A percentile compares a stretch with the other conserved stretches of the same genome.
phyloP scores from a whole-genome alignment of 78 protist species.

The slime mould (Dictyostelium discoideum) region DNA sequence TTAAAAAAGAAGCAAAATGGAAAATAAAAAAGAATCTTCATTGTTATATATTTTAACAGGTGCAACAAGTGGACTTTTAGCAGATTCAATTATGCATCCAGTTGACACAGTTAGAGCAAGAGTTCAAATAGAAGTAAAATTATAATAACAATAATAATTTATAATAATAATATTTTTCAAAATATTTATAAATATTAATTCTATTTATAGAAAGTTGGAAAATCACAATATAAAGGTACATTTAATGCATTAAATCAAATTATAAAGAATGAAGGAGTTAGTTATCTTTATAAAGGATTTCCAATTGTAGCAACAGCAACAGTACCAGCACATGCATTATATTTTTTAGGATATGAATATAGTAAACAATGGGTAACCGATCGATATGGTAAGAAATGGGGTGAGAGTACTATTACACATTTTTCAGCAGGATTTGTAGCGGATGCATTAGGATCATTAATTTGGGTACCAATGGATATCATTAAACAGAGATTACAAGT shows the following conservation, averaged over 20 bases:
- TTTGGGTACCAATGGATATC: conserved; percentile 87
- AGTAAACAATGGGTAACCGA: conserved; percentile 10
- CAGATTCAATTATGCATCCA: conserved; percentile 80
- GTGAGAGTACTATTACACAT: conserved; percentile 32
- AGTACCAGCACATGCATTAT: conserved; percentile 86
- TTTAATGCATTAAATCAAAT: conserved; percentile 53
- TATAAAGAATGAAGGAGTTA: conserved; percentile 54
- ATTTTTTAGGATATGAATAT: conserved; percentile 81
- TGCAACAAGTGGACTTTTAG: conserved; percentile 63
- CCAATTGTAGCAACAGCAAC: conserved; percentile 78
- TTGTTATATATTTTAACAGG: conserved; percentile 44
- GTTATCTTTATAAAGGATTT: conserved; percentile 74
- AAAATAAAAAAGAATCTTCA: not conserved
- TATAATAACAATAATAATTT: not conserved
- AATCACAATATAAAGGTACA: conserved; percentile 72
- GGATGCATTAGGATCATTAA: conserved; percentile 72
- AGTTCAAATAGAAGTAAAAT: conserved; percentile 64
- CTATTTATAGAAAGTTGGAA: conserved; percentile 51
- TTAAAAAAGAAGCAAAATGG: not conserved
- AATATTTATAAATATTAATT: not conserved
- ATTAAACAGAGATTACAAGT: conserved; percentile 80
- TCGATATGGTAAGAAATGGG: conserved; percentile 1
- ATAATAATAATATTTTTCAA: not conserved
- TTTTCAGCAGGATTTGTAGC: conserved; percentile 64
- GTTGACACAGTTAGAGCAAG: conserved; percentile 83